Evolutionary conservation across 805 yeast genomes (phyloP), one percentile per base, ranked within the genome.

Genomic region (Cyberlindnera veronae): DNA sequence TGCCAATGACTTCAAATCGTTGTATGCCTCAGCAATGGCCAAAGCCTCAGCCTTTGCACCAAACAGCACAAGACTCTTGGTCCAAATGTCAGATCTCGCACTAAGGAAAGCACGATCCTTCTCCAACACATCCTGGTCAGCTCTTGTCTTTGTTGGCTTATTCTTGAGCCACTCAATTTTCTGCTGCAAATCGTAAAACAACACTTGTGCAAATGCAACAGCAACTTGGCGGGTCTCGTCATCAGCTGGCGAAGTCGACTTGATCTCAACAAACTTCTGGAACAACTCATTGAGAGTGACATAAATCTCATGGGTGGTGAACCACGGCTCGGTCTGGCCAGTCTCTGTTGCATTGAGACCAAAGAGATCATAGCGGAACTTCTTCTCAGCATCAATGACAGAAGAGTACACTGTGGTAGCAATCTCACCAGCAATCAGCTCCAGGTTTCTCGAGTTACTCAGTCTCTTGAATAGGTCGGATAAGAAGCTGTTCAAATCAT

Each of bases 1-100:
- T 0, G 81, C 82, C 20, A 89, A 61, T 1, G 90, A 77, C 24
- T 74, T 65, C 51, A 81, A 71, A 55, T 89, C 95, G 14, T 65
- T 58, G 59, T 80, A 84, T 19, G 69, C 65, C 47, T 85, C 95
- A 0, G 88, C 76, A 21, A 88, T 68, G 7, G 63, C 62, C 17
- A 84, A 57, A 0, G 90, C 84, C 19, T 76, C 77, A 7, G 67
- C 64, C 28, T 71, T 68, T 34, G 74, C 64, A 7, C 72, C 71
- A 39, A 74, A 58, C n/a, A 67, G 55, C 11, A 81, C 69, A 41
- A 87, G 61, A 3, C 72, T 66, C 17, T 67, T 63, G 11, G 83
- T 75, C 96, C 96, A 89, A 11, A 62, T 44, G 1, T 60, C 62
- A 7, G 69, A 60, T 37, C 61, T 55, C 11, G 61, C 57, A 8